These are phyloP conservation scores for Solanum hybrid DNA, from an alignment of 305 asterid genomes.

Conservation along the genomic window DNA sequence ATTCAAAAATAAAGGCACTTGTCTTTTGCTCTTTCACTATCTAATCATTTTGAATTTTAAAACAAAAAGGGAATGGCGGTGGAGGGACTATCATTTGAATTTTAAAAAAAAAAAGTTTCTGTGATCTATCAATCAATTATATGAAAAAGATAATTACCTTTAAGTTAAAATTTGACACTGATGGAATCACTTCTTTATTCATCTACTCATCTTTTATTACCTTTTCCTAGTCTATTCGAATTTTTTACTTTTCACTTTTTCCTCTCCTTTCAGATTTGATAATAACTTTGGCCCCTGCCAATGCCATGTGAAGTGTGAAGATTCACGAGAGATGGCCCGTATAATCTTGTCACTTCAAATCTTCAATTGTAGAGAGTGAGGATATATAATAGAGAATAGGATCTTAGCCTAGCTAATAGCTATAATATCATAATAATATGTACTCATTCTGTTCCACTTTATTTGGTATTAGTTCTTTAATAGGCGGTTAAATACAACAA, in stretches of 20 bases:
- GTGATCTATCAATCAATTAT: constrained; percentile 27
- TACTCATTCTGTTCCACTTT: neutral
- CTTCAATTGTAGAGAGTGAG: neutral
- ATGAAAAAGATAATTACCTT: constrained; percentile 26
- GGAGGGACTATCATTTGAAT: constrained; percentile 14
- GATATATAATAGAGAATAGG: neutral
- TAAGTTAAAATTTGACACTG: neutral
- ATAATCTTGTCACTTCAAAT: neutral
- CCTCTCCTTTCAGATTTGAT: neutral
- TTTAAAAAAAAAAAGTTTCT: neutral
- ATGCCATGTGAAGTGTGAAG: neutral
- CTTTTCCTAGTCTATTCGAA: neutral
- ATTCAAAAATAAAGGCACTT: neutral
- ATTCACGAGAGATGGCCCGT: neutral
- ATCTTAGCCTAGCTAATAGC: neutral
- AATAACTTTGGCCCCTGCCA: neutral
- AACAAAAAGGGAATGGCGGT: neutral
- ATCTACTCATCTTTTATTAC: neutral
- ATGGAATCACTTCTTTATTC: neutral
- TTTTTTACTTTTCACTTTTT: neutral
- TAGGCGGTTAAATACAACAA: neutral
- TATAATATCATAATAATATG: neutral
- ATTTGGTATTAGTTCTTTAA: neutral
- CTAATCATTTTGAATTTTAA: constrained; percentile 28
- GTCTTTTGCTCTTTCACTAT: constrained; percentile 13